Evolutionary conservation across 2,329 filamentous ascomycete species (phyloP), one percentile per base, ranked within the genome.

Genomic region (Talaromyces atroroseus): DNA sequence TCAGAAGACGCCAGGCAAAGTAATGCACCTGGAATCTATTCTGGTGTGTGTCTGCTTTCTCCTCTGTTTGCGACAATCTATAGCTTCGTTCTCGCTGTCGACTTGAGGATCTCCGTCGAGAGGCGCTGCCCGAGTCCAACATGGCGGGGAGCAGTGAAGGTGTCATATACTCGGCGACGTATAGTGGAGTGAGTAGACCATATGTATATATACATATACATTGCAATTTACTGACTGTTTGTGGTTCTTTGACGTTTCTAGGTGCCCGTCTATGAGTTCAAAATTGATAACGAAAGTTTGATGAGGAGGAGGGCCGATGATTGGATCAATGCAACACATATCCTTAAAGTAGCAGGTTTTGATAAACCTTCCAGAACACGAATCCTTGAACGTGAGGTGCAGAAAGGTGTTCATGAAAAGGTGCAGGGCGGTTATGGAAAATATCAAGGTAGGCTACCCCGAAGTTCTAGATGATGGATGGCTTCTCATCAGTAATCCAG

Each of bases 271-370:
- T 96, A 94, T 71, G 94, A 97, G 70, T 94, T 85, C 74, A 91
- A 95, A 71, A 87, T 95, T 65, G 90, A 87, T 36, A 80, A 79
- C 63, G 90, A 95, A 69, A 90, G 96, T 89, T 89, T 97, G 62
- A 99, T 99, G 94, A 88, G 94, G 72, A 85, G 94, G 51, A 86
- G 92, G 59, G 83, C 85, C 53, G 94, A 99, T 73, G 86, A 97
- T 74, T 99, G 92, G 91, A 94, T 99, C 76, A 99, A 99, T 79
- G 94, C 94, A n/a, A 99, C 94, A 54, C 94, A 99, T 70, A 97
- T 99, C 59, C 78, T 99, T 49, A 99, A 99, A 70, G 90, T 95
- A 42, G 94, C 94, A 60, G 92, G 92, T 56, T 96, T 96, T 68
- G 94, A 99, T 74, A 99, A 99, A 74, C 94, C 94, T 2, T 90